phyloP scores from a whole-genome alignment of 805 yeast species.

The Saturnispora mendoncae region DNA sequence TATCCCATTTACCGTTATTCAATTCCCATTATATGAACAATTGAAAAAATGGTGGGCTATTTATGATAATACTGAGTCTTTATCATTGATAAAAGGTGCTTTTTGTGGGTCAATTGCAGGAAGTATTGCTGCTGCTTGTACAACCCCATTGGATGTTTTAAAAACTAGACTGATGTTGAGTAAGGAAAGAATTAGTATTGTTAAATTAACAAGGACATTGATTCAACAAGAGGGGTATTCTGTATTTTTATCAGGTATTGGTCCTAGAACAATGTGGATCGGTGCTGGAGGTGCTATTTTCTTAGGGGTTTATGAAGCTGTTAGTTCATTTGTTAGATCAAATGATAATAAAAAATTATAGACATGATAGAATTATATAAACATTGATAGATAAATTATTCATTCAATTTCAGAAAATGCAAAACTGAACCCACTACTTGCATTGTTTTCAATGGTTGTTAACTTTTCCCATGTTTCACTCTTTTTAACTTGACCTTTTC shows the following conservation, averaged over 20 bases:
- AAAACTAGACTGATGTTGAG: slow-evolving; percentile 82
- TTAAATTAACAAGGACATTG: slow-evolving; percentile 42
- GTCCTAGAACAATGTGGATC: slow-evolving; percentile 96
- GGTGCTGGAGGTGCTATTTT: slow-evolving; percentile 98
- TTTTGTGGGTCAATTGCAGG: slow-evolving; percentile 78
- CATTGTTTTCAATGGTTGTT: slow-evolving; percentile 11
- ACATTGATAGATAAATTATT: neutral
- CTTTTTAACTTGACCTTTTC: slow-evolving; percentile 25
- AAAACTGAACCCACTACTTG: slow-evolving; percentile 26
- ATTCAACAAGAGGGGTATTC: slow-evolving; percentile 62
- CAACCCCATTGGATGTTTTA: slow-evolving; percentile 73
- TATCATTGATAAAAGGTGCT: slow-evolving; percentile 70
- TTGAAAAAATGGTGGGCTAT: slow-evolving; percentile 54
- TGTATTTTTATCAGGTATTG: slow-evolving; percentile 77
- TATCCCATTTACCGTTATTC: slow-evolving; percentile 93
- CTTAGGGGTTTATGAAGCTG: slow-evolving; percentile 84
- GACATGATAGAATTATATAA: neutral
- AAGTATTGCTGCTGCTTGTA: slow-evolving; percentile 70
- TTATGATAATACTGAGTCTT: slow-evolving; percentile 31
- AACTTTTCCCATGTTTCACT: slow-evolving; percentile 47
- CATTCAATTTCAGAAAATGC: slow-evolving; percentile 21
- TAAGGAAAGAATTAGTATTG: slow-evolving; percentile 38
- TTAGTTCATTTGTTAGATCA: slow-evolving; percentile 25
- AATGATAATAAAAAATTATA: slow-evolving; percentile 4
- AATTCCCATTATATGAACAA: slow-evolving; percentile 87